These are phyloP conservation scores for Mucuna pruriens DNA, from an alignment of 306 rosid species.

Conservation along the genomic window DNA sequence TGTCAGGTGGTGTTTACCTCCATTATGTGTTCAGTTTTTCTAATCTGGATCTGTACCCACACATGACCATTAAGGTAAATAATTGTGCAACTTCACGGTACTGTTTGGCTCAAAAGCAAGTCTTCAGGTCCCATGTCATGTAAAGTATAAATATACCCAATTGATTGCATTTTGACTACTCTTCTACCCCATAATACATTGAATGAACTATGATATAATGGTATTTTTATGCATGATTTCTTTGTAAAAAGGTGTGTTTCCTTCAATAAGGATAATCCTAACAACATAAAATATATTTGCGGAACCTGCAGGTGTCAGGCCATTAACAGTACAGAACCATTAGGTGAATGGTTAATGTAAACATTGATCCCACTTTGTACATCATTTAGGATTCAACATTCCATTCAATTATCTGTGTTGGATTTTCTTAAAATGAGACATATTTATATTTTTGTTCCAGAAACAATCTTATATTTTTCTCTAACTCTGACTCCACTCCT, in stretches of 20 bases:
- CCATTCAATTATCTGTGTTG: background rate
- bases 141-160: background rate
- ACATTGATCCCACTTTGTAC: background rate
- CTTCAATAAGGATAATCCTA: background rate
- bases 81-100: background rate
- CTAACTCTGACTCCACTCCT: background rate
- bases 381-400: background rate
- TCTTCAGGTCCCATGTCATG: background rate
- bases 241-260: background rate
- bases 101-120: background rate
- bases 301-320: background rate
- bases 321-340: background rate
- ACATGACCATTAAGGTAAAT: background rate
- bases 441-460: background rate
- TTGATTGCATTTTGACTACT: background rate
- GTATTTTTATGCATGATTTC: background rate
- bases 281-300: background rate
- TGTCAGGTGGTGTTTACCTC: background rate
- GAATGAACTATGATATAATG: background rate
- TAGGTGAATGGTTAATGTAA: background rate
- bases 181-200: background rate
- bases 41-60: background rate
- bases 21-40: background rate
- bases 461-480: background rate
- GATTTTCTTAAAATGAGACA: background rate